Conservation (phyloP, 306 rosid species). For the Mucuna pruriens region DNA sequence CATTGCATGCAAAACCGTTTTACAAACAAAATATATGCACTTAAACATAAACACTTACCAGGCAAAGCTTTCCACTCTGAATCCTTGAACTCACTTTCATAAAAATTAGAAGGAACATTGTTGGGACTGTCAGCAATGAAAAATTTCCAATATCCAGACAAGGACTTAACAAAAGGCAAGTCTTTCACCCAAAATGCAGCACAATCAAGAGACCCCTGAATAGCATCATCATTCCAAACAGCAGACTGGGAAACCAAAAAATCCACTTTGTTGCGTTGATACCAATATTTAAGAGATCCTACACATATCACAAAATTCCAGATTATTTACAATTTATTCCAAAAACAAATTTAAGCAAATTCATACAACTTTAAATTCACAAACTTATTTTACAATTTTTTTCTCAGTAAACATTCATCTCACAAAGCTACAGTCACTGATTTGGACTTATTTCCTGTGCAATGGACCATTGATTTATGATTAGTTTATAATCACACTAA, state of each 20-base stretch:
- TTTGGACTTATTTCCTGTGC: constrained; percentile 3
- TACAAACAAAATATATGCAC: background rate
- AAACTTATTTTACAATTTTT: background rate
- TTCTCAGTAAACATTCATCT: background rate
- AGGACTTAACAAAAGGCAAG: constrained; percentile 80
- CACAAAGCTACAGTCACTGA: constrained; percentile 24
- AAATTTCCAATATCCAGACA: constrained; percentile 94
- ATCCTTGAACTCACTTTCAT: constrained; percentile 64
- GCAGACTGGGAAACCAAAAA: constrained; percentile 71
- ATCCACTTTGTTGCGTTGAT: constrained; percentile 77
- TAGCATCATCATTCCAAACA: constrained; percentile 88
- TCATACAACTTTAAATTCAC: background rate
- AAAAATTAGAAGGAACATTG: constrained; percentile 66
- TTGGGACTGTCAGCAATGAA: constrained; percentile 73
- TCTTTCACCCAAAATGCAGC: constrained; percentile 84
- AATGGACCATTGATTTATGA: background rate
- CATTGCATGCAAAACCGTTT: background rate
- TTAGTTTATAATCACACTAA: background rate
- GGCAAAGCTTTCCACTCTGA: constrained; percentile 77
- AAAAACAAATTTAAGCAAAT: background rate
- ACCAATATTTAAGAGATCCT: constrained; percentile 94
- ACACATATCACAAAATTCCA: constrained; percentile 39
- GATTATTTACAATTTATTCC: background rate
- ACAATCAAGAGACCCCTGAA: constrained; percentile 73
- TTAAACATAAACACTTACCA: constrained; percentile 51